phyloP scores from a whole-genome alignment of 2,329 filamentous ascomycete genomes.

The Neobulgaria alba region DNA sequence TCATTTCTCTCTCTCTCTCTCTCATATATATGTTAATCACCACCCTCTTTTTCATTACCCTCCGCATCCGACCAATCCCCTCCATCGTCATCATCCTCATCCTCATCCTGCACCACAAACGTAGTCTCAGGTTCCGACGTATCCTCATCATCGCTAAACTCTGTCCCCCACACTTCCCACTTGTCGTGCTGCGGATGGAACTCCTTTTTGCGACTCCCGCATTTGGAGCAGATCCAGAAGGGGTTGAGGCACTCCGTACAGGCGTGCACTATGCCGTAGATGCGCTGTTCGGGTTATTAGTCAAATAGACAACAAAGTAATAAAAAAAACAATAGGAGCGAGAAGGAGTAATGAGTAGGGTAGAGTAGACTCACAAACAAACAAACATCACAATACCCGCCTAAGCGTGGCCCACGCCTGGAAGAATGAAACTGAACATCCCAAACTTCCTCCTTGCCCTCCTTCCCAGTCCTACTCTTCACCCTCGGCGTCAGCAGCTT shows the following conservation, averaged over 20 bases:
- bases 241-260: background rate
- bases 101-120: background rate
- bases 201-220: background rate
- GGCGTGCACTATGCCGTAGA: background rate
- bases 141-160: background rate
- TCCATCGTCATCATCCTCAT: background rate
- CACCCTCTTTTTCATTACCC: background rate
- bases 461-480: constrained; percentile 1
- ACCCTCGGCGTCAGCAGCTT: constrained; percentile 6
- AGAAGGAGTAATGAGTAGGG: too few species aligned
- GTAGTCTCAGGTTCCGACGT: background rate
- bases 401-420: background rate
- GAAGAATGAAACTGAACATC: constrained; percentile 7
- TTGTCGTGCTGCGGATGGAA: background rate
- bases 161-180: background rate
- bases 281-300: background rate
- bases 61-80: background rate
- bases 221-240: background rate
- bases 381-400: constrained; percentile 2
- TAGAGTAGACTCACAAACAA: constrained; percentile 3
- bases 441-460: constrained; percentile 10
- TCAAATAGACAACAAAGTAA: too few species aligned
- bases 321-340: too few species aligned
- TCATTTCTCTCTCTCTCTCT: too few species aligned
- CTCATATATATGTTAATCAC: background rate